Evolutionary conservation across 2,329 filamentous ascomycete species (phyloP), one percentile per base, ranked within the genome.

Genomic region (Fusarium xylarioides): DNA sequence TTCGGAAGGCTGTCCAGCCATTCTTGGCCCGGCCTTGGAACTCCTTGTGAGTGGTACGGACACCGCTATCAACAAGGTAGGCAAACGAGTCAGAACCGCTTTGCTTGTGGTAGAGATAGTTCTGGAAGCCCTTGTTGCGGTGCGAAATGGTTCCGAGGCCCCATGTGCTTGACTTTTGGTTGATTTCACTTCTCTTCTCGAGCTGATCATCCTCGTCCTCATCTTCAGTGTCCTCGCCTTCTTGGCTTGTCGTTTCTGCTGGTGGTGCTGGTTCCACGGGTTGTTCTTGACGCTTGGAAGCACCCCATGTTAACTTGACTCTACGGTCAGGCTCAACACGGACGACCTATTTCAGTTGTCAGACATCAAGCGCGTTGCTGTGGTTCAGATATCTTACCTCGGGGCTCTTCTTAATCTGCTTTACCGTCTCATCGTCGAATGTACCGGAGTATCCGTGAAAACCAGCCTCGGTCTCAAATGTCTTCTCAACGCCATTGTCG

Each of bases 31-130:
- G 86, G 43, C 85, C 86, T 74, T 85, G 82, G 72, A 88, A 90
- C 78, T 89, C 85, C 42, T 77, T 73, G 80, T 92, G 90, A 5
- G 84, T 83, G 34, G 81, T 81, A 44, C 82, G 82, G 74, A 92
- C 88, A 74, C 90, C 90, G 11, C 89, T 91, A 79, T 92, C 90
- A 46, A 92, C 86, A n/a, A 92, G 80, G 79, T 89, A 92, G 53
- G 85, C 87, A 30, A 87, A 91, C 71, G 88, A 88, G 37, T 85
- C 85, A 57, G 61, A 35, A 4, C 77, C 77, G 30, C 85, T 85
- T 18, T 81, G 81, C 63, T 81, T 80, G 78, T 89, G 86, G 71
- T 87, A 89, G 49, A 85, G 76, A 77, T 90, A 90, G 57, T 72
- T 76, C 15, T 54, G 72, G 38, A 57, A 73, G 37, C 78, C 79